Evolutionary conservation across 2,329 filamentous ascomycete species (phyloP), one percentile per base, ranked within the genome.

Genomic region (Talaromyces rugulosus): DNA sequence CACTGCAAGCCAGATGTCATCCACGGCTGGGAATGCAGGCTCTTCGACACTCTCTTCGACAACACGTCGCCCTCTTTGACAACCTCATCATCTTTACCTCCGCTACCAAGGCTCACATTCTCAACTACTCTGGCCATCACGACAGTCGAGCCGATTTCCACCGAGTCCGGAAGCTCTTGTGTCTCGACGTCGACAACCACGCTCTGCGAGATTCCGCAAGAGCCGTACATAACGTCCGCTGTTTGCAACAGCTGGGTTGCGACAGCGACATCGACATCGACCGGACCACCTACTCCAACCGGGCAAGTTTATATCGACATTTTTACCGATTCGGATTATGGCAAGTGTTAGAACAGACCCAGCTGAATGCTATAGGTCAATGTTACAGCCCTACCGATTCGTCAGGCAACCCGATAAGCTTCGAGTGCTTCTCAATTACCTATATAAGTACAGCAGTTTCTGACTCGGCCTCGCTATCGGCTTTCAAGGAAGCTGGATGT

Each of bases 381-480:
- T 56, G 30, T 56, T 56, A 56, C 18, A 56, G 53, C 33, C 33
- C 53, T 56, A 56, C 16, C 53, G 33, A 56, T 56, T 40, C 33
- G 4, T 56, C 53, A 56, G 53, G 53, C 30, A 56, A 56, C 33
- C 33, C 33, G 53, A 56, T 56, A 31, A 56, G 33, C 33, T 56
- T 56, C 31, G 34, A 40, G 53, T 56, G 53, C 31, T 56, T 56
- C 53, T 31, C 28, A 56, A 56, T 36, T 56, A 56, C 53, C 16
- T 34, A 56, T 56, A 40, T 56, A 56, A 56, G 53, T 56, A 40
- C 53, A 36, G 33, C 53, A 56, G 53, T 31, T 56, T 56, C 53
- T 56, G n/a, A 56, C 53, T 56, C 53, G 30, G 53, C 18, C 14
- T 34, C 33, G 30, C 53, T 40, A 56, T 27, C 31, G 30, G 53